These are phyloP conservation scores for Colletotrichum sp. DNA, from an alignment of 2,329 filamentous ascomycete species.

Conservation along the genomic window DNA sequence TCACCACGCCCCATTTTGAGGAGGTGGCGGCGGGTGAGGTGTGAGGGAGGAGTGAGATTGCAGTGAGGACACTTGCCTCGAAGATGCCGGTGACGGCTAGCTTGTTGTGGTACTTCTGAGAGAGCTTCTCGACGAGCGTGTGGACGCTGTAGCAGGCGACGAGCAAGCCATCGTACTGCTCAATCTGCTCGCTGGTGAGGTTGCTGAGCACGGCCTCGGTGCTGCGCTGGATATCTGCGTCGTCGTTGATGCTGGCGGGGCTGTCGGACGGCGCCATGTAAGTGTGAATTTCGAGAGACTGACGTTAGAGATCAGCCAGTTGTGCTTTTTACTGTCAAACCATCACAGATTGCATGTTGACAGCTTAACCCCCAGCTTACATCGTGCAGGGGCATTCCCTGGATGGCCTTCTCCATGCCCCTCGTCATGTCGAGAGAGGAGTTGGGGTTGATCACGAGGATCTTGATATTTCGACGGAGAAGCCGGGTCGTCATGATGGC, in stretches of 20 bases:
- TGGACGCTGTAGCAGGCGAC: conserved; percentile 91
- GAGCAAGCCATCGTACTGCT: conserved; percentile 75
- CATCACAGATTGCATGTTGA: background rate
- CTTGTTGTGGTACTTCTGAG: conserved; percentile 28
- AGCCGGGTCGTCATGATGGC: conserved; percentile 31
- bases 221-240: conserved; percentile 69
- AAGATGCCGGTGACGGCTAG: conserved; percentile 81
- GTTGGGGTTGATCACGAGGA: conserved; percentile 83
- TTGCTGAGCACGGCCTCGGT: conserved; percentile 65
- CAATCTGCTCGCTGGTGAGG: conserved; percentile 35
- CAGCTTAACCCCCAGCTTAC: conserved; percentile 30
- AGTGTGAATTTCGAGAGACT: conserved; percentile 58
- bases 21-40: conserved; percentile 21
- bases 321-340: background rate
- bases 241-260: conserved; percentile 80
- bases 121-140: conserved; percentile 70
- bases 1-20: conserved; percentile 82
- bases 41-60: conserved; percentile 57
- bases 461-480: conserved; percentile 42
- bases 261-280: conserved; percentile 70
- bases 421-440: conserved; percentile 76
- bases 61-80: conserved; percentile 76
- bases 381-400: conserved; percentile 41
- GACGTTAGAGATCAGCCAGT: conserved; percentile 2
- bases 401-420: conserved; percentile 59